Conservation (phyloP, 306 rosid genomes). For the Phaseolus lunatus region DNA sequence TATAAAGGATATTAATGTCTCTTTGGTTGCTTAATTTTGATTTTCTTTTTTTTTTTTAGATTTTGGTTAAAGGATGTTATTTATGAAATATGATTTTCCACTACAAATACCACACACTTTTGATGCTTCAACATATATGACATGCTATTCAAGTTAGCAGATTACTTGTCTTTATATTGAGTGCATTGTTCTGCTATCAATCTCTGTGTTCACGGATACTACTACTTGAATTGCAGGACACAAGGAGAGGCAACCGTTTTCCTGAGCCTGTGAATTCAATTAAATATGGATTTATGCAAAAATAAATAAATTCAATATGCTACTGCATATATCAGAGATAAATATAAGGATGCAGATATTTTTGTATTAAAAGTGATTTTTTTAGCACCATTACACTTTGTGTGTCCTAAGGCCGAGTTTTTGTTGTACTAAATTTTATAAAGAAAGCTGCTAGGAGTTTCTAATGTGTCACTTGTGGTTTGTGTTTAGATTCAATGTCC, state of each 20-base stretch:
- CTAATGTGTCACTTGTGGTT: constrained; percentile 2
- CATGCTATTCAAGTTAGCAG: too few species aligned
- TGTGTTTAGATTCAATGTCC: constrained; percentile 29
- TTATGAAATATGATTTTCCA: too few species aligned
- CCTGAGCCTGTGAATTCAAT: background rate
- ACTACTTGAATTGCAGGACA: too few species aligned
- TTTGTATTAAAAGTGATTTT: constrained; percentile 14
- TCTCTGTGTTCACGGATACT: too few species aligned
- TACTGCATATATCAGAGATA: constrained; percentile 12
- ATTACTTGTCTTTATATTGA: too few species aligned
- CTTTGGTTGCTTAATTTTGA: constrained; percentile 18
- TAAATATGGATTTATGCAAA: background rate
- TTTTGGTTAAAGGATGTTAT: too few species aligned
- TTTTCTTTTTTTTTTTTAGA: too few species aligned
- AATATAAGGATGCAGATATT: constrained; percentile 21
- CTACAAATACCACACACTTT: too few species aligned
- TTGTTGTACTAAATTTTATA: constrained; percentile 11
- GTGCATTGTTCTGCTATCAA: too few species aligned
- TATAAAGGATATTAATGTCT: constrained; percentile 28
- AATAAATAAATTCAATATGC: background rate
- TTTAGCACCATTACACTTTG: constrained; percentile 14
- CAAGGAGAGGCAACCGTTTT: too few species aligned
- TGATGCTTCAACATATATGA: too few species aligned
- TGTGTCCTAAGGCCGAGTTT: background rate
- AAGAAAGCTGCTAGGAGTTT: constrained; percentile 28